Conservation (phyloP, 2,329 filamentous ascomycete genomes). For the Trichoderma sp. region DNA sequence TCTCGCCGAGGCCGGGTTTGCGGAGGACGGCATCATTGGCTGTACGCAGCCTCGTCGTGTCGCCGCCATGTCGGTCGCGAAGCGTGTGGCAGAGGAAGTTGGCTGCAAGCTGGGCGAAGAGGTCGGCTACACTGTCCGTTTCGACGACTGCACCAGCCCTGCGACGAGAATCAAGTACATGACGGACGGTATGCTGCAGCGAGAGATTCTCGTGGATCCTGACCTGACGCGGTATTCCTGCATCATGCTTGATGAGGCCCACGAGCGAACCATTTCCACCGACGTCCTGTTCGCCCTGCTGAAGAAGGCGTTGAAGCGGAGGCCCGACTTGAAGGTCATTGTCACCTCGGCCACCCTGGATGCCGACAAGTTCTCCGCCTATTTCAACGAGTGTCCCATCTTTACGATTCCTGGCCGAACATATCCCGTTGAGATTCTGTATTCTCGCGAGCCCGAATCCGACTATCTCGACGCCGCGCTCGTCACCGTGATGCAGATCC, state of each 20-base stretch:
- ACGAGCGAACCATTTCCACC: slow-evolving; percentile 94
- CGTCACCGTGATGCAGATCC: slow-evolving; percentile 98
- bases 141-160: slow-evolving; percentile 89
- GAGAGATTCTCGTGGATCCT: slow-evolving; percentile 91
- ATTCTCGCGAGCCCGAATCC: slow-evolving; percentile 90
- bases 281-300: slow-evolving; percentile 92
- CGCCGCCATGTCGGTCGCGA: slow-evolving; percentile 95
- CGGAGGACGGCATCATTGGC: slow-evolving; percentile 84
- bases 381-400: slow-evolving; percentile 95
- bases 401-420: slow-evolving; percentile 95
- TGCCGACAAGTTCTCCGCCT: slow-evolving; percentile 94
- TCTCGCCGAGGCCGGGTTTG: slow-evolving; percentile 88
- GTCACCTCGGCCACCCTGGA: slow-evolving; percentile 96
- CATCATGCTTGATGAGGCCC: slow-evolving; percentile 97
- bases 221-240: slow-evolving; percentile 88
- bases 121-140: slow-evolving; percentile 96
- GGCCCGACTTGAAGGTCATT: slow-evolving; percentile 89
- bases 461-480: slow-evolving; percentile 93
- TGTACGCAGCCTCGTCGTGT: slow-evolving; percentile 97
- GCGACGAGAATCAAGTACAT: slow-evolving; percentile 98
- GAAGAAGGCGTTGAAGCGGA: slow-evolving; percentile 86
- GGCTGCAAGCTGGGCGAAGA: slow-evolving; percentile 88
- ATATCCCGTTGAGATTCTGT: slow-evolving; percentile 94
- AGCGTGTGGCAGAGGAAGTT: slow-evolving; percentile 94
- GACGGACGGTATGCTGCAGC: slow-evolving; percentile 97